Evolutionary conservation across 352 stramenopile genomes (phyloP).

Genomic region (Globisporangium uncinulatum): DNA sequence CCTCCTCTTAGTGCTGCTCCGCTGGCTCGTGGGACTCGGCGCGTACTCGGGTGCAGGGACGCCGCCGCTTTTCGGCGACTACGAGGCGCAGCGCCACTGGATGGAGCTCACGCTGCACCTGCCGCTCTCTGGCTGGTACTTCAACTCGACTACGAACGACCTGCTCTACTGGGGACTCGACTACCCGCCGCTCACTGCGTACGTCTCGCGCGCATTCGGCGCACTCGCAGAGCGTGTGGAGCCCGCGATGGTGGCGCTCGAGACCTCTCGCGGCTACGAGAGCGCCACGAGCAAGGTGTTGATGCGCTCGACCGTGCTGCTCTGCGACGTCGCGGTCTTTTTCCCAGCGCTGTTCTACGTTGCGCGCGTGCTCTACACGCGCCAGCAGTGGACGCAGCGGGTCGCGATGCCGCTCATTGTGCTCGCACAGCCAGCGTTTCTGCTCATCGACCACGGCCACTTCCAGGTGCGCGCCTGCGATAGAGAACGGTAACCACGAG

Average conservation of each 20-base stretch:
- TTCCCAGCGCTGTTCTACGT: slow-evolving; percentile 54
- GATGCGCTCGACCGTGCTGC: slow-evolving; percentile 92
- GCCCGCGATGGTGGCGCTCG: slow-evolving; percentile 82
- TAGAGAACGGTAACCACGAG: background rate
- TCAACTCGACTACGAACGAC: slow-evolving; percentile 87
- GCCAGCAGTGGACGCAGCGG: slow-evolving; percentile 41
- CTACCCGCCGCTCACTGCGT: slow-evolving; percentile 96
- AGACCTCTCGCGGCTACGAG: slow-evolving; percentile 80
- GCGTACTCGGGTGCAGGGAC: slow-evolving; percentile 76
- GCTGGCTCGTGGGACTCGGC: slow-evolving; percentile 76
- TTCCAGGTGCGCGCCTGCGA: slow-evolving; percentile 86
- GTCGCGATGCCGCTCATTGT: slow-evolving; percentile 64
- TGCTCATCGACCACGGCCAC: slow-evolving; percentile 98
- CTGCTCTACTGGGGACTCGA: slow-evolving; percentile 98
- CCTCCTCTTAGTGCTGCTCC: slow-evolving; percentile 49
- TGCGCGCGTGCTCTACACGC: slow-evolving; percentile 37
- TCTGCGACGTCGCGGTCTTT: slow-evolving; percentile 92
- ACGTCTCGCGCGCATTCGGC: slow-evolving; percentile 85
- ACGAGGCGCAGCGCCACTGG: slow-evolving; percentile 98
- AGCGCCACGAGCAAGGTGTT: slow-evolving; percentile 78
- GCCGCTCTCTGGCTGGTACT: slow-evolving; percentile 94
- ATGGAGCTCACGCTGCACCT: slow-evolving; percentile 97
- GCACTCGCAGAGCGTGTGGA: slow-evolving; percentile 68
- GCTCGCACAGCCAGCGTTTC: slow-evolving; percentile 82
- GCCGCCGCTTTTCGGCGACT: slow-evolving; percentile 93